Base-by-base conservation (phyloP, 208 protist genomes). In the Phytomonas francai region DNA sequence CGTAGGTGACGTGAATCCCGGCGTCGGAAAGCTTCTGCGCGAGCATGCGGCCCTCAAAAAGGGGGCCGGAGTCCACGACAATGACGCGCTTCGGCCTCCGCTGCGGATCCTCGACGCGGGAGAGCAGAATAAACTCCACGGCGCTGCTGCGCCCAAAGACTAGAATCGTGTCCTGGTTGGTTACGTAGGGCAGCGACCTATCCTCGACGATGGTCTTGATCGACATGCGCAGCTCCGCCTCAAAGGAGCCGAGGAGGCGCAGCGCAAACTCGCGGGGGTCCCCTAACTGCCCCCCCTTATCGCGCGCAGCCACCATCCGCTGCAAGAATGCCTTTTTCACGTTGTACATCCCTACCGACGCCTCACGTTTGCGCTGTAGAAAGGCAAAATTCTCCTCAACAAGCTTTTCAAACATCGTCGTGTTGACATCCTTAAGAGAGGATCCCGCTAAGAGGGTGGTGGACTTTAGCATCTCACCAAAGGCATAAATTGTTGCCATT, bases 31-130 rank as follows among this genome's bases (percentile, higher is more conserved):
- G 80, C 64, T 82, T 70, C 1, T 76, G 72, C 27, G 97, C 69
- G 4, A 98, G 66, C 22, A 73, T 66, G 12, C 80, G 74, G 28
- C 96, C 97, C 72, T 98, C 96, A 42, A 91, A 88, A 31, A 96
- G 79, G 11, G 98, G 98, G n/a, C 91, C 81, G 0, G 87, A 88
- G 66, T 99, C 98, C 8, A 98, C 89, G 8, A 99, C 84, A 63
- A 99, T 89, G 22, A 99, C 93, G 30, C 69, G 72, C 62, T 81
- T 81, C 62, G 83, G 80, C 63, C 73, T 74, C 60, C 77, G 70
- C 62, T 81, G 74, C 27, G 75, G 66, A 49, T 74, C 61, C 59
- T 70, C 65, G 0, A 79, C 84, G 39, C 81, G 78, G 27, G 81
- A 80, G 32, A 89, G 76, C n/a, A 93, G 67, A 32, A 93, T 86